Base-by-base conservation (phyloP, 2,329 filamentous ascomycete species). In the Pseudogymnoascus sp. region DNA sequence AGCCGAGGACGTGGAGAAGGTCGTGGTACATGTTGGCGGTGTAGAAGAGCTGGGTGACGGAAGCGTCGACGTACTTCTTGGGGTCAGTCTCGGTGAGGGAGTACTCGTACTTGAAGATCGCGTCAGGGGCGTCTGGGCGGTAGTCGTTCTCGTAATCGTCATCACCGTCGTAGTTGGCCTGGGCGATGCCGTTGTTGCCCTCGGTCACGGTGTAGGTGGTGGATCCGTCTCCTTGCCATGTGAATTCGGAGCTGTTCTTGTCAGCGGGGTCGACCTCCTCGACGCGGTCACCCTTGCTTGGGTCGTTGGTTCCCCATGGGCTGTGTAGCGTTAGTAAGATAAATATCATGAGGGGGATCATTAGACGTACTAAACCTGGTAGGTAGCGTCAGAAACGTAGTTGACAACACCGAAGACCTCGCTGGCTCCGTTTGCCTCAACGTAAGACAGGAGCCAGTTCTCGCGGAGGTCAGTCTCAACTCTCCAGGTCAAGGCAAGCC, bases 31-130 rank as follows among this genome's bases (percentile, higher is more conserved):
- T 75, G 74, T 85, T 85, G 34, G 77, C 74, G 0, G 81, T 83
- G 74, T 85, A 86, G 72, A 83, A 86, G 4, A 85, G 76, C 70
- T 86, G 83, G 0, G 80, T 78, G 59, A 82, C 73, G 0, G 82
- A 82, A 1, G 81, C 81, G 54, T 84, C 78, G 3, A 73, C 70
- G 69, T 85, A 85, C 1, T 64, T 64, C 16, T 67, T 67, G 1
- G 75, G 75, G 35, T 74, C 64, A 1, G 74, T 68, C 47, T 69
- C 65, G 50, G 64, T 67, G 1, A 70, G 65, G 14, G 71, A 70
- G 68, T 75, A 81, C n/a, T 70, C 65, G 65, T 78, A 81, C 66
- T 76, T 71, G 58, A 84, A 85, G 58, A 75, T 71, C 9, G 66
- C 60, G 2, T 37, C 64, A 20, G 72, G 41, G 64, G 73, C 76